Base-by-base conservation (phyloP, 257 asterid genomes). In the Ilex aquifolium region DNA sequence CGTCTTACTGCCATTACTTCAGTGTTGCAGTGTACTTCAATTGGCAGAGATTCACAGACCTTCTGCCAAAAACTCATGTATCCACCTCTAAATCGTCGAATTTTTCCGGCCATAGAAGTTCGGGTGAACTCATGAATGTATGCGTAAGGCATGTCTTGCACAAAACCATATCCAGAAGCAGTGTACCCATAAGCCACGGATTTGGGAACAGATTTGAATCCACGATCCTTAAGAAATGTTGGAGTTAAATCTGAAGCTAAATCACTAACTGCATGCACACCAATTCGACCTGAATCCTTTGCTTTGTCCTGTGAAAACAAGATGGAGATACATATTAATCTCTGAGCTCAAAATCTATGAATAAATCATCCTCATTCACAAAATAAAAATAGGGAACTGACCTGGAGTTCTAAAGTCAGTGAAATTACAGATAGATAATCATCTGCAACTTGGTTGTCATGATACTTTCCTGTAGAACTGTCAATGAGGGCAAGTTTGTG, bases 111-210 rank as follows among this genome's bases (percentile, higher is more conserved):
- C 93, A 88, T 86, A 11, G 96, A 88, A 0, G 96, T 86, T 58
- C 87, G 74, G 7, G 84, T 88, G 74, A 88, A 88, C 68, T 88
- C 96, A 39, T 88, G 95, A 51, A 86, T 63, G 70, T 88, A 88
- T 0, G 93, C 93, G 39, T 88, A 88, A 27, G 95, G 80, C 92
- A 88, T 84, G 69, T 88, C 96, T 68, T 84, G 93, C 49, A 81
- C 83, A 61, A 83, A 88, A 49, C 96, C 95, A 61, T 86, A 88
- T 63, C 96, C 96, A 5, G 96, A 88, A 67, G 96, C 96, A 11
- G 95, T 88, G 55, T 80, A 88, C 6, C 96, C 96, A 58, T 84
- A 84, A 31, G 83, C 85, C 49, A 88, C 95, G n/a, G 96, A 82
- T 71, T 84, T 80, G 0, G 96, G 95, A 31, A 86, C 74, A 2